These are phyloP conservation scores for Chloroidium sp. DNA, from an alignment of 163 green algal genomes.

Conservation along the genomic window DNA sequence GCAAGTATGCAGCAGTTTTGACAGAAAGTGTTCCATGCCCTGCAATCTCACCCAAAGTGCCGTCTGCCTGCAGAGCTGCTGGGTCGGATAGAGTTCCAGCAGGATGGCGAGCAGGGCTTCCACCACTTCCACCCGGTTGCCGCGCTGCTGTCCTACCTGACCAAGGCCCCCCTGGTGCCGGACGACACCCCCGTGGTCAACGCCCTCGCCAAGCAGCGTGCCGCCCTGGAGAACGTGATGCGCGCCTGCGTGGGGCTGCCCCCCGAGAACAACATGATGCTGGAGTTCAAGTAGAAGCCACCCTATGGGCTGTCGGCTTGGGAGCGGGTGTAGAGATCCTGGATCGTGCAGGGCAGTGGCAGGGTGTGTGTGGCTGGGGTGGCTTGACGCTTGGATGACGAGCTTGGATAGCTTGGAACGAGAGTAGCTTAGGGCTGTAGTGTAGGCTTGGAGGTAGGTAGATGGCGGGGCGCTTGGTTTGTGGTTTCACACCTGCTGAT, in stretches of 20 bases:
- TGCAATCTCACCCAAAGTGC: no score
- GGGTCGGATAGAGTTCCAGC: slow-evolving; percentile 69
- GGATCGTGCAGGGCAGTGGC: not conserved
- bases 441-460: not conserved
- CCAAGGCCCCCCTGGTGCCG: slow-evolving; percentile 91
- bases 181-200: slow-evolving; percentile 91
- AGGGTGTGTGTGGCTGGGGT: not conserved
- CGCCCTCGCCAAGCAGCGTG: slow-evolving; percentile 90
- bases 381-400: no score
- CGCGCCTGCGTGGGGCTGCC: slow-evolving; percentile 88
- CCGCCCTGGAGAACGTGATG: slow-evolving; percentile 97
- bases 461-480: no score
- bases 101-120: slow-evolving; percentile 67
- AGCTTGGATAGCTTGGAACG: not conserved
- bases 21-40: no score
- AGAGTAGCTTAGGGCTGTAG: not conserved
- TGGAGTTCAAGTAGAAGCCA: slow-evolving; percentile 75
- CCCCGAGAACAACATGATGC: slow-evolving; percentile 96
- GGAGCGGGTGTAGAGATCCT: not conserved
- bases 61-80: slow-evolving; percentile 66
- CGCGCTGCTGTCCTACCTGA: slow-evolving; percentile 92
- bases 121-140: slow-evolving; percentile 88
- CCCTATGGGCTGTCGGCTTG: not conserved
- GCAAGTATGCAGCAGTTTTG: no score
- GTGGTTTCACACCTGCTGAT: no score